Conservation (phyloP, 169 alveolate genomes). For the Miamiensis avidus region DNA sequence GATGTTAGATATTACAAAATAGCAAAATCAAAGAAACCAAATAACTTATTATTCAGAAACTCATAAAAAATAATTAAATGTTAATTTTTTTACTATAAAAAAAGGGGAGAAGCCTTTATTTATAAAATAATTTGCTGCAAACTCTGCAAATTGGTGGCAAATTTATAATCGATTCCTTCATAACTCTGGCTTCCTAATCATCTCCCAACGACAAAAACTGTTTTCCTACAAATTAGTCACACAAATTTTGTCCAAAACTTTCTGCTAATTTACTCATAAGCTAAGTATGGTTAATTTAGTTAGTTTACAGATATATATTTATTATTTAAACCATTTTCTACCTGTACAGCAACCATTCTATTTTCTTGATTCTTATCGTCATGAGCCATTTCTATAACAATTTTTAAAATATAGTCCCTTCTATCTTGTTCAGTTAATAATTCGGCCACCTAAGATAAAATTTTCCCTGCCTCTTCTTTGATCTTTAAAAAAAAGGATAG, state of each 20-base stretch:
- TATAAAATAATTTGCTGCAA: neutral
- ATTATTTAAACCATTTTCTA: too few species aligned
- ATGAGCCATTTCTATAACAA: slow-evolving; percentile 30
- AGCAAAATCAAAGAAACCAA: too few species aligned
- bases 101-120: slow-evolving; percentile 16
- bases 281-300: too few species aligned
- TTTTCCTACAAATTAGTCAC: slow-evolving; percentile 21
- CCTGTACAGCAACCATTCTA: slow-evolving; percentile 44
- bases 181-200: slow-evolving; percentile 11
- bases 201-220: slow-evolving; percentile 24
- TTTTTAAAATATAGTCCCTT: slow-evolving; percentile 27
- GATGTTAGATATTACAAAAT: too few species aligned
- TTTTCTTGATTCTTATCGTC: slow-evolving; percentile 37
- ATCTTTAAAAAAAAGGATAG: neutral
- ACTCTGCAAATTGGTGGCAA: slow-evolving; percentile 10
- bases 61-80: too few species aligned
- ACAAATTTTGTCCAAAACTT: slow-evolving; percentile 14
- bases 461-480: slow-evolving; percentile 22
- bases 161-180: slow-evolving; percentile 14
- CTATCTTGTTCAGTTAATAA: slow-evolving; percentile 20
- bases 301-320: too few species aligned
- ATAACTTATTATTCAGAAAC: too few species aligned
- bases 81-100: too few species aligned
- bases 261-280: slow-evolving; percentile 11
- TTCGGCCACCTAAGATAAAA: slow-evolving; percentile 21